Conservation (phyloP, 192 early-diverging fungal species). For the Mortierella claussenii region DNA sequence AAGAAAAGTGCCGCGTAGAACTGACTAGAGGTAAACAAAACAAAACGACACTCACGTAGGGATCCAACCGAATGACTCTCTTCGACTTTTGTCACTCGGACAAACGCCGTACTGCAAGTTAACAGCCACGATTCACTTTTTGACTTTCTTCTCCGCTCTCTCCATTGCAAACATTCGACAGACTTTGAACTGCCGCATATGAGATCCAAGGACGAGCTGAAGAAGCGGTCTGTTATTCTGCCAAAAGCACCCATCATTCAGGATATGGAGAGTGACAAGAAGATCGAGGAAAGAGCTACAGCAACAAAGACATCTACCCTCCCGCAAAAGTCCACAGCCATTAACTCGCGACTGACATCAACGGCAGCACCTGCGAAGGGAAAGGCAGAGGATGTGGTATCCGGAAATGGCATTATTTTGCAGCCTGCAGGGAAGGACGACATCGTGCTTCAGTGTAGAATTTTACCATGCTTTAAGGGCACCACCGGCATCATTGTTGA, state of each 20-base stretch:
- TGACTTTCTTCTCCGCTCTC: neutral
- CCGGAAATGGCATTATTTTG: neutral
- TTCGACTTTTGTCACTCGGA: too few relatives aligned
- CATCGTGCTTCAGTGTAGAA: conserved; percentile 13
- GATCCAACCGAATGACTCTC: too few relatives aligned
- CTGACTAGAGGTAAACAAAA: conserved; percentile 73
- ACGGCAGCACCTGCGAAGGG: too few relatives aligned
- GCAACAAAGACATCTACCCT: conserved; percentile 3
- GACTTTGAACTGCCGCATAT: conserved; percentile 70
- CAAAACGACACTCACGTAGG: too few relatives aligned
- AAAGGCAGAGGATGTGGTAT: neutral
- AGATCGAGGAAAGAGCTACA: neutral
- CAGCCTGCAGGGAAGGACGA: conserved; percentile 37
- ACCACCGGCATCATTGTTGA: conserved; percentile 48
- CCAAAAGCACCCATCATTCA: conserved; percentile 62
- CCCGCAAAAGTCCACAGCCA: too few relatives aligned
- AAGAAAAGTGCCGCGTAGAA: conserved; percentile 66
- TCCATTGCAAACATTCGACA: too few relatives aligned
- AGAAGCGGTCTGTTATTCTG: conserved; percentile 62
- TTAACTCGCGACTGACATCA: too few relatives aligned
- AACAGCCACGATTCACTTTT: neutral
- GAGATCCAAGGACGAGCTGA: conserved; percentile 66
- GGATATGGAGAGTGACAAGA: conserved; percentile 7
- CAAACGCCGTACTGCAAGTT: neutral
- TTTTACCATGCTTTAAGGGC: conserved; percentile 33